Evolutionary conservation across 2,329 filamentous ascomycete genomes (phyloP).

Genomic region (Mycosphaerella sp.): DNA sequence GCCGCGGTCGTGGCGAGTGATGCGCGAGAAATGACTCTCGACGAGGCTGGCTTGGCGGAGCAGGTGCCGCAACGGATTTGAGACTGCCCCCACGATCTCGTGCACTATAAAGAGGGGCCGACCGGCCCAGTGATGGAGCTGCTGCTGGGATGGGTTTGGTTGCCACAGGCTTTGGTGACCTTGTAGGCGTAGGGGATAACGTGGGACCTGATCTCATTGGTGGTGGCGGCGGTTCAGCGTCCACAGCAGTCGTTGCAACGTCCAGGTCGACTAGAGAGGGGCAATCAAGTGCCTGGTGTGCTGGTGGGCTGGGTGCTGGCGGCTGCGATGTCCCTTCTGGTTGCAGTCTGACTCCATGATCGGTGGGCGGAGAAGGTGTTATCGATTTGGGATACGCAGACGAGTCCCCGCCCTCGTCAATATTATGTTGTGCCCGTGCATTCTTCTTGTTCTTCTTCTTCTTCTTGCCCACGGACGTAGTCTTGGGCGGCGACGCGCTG

Average conservation of each 20-base stretch:
- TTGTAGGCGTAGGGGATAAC: conserved; percentile 13
- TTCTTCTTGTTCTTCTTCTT: conserved; percentile 30
- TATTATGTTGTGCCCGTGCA: conserved; percentile 20
- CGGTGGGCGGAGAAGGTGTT: conserved; percentile 26
- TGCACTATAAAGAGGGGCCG: background rate
- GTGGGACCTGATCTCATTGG: conserved; percentile 15
- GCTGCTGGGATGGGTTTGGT: background rate
- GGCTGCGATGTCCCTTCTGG: conserved; percentile 8
- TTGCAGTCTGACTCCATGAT: conserved; percentile 18
- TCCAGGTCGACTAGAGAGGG: conserved; percentile 15
- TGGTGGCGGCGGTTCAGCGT: conserved; percentile 11
- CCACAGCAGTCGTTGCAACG: conserved; percentile 17
- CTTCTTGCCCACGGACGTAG: conserved; percentile 17
- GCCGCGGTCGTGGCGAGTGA: conserved; percentile 16
- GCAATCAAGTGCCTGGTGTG: background rate
- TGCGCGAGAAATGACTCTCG: conserved; percentile 23
- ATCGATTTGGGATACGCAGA: conserved; percentile 26
- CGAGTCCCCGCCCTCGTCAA: conserved; percentile 20
- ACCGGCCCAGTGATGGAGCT: conserved; percentile 7
- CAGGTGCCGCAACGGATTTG: conserved; percentile 5
- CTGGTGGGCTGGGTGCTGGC: conserved; percentile 6
- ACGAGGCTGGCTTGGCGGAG: conserved; percentile 10
- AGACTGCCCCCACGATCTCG: conserved; percentile 11
- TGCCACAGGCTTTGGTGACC: conserved; percentile 11
- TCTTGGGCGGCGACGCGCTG: conserved; percentile 13